These are phyloP conservation scores for Xylaria nigripes DNA, from an alignment of 495 filamentous ascomycete species.

Conservation along the genomic window DNA sequence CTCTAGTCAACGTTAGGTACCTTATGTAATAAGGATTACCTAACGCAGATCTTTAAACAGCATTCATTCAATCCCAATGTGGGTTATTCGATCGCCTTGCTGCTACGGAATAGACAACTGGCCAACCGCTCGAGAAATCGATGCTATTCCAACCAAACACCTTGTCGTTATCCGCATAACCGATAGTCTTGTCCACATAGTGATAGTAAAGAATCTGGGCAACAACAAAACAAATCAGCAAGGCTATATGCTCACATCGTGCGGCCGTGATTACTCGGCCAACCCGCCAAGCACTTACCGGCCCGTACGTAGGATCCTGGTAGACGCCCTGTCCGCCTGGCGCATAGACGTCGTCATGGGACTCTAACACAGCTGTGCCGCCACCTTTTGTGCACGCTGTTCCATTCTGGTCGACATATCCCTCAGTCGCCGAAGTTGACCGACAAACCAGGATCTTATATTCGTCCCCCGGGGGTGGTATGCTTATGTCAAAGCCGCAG, in stretches of 20 bases:
- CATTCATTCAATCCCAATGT: background rate
- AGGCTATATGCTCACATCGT: background rate
- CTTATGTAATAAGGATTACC: too few relatives aligned
- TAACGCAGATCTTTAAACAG: too few relatives aligned
- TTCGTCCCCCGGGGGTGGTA: constrained; percentile 50
- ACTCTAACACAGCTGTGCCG: constrained; percentile 55
- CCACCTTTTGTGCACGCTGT: constrained; percentile 48
- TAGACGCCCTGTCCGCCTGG: constrained; percentile 58
- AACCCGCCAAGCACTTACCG: constrained; percentile 37
- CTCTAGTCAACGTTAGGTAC: too few relatives aligned
- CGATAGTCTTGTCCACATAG: constrained; percentile 56
- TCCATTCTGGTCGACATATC: constrained; percentile 56
- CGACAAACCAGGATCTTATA: constrained; percentile 62
- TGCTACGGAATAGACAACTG: constrained; percentile 31
- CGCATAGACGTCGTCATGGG: constrained; percentile 56
- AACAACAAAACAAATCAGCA: background rate
- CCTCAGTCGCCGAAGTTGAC: constrained; percentile 41
- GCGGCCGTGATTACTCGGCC: constrained; percentile 18
- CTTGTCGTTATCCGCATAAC: constrained; percentile 56
- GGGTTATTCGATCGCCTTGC: background rate
- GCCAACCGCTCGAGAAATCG: constrained; percentile 60
- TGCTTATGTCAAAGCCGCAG: constrained; percentile 43
- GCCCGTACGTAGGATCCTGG: constrained; percentile 26
- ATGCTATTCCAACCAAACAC: constrained; percentile 62
- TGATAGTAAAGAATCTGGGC: constrained; percentile 61